Conservation (phyloP, 2,329 filamentous ascomycete species). For the Paracorniculantispora psalliotae region DNA sequence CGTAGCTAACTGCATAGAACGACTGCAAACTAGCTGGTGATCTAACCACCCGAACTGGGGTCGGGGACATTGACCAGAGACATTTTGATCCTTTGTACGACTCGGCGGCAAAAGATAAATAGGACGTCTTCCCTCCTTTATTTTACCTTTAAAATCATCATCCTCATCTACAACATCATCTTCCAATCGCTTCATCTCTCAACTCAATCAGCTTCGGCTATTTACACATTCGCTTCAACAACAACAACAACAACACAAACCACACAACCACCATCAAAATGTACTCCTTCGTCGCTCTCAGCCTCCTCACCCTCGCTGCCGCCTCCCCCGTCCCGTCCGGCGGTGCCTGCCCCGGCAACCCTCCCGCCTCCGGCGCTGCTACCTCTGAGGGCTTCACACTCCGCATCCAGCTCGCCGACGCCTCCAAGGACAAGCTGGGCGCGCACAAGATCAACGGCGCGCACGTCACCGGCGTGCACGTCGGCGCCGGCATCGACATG, state of each 20-base stretch:
- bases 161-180: neutral
- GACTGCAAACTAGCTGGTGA: neutral
- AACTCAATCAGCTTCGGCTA: neutral
- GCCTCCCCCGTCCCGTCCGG: neutral
- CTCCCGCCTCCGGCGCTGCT: too few species aligned
- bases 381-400: neutral
- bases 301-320: neutral
- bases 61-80: neutral
- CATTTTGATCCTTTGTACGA: neutral
- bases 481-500: neutral
- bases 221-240: neutral
- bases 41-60: neutral
- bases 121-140: neutral
- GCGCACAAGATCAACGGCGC: neutral
- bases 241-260: too few species aligned
- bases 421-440: neutral
- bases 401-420: neutral
- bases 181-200: neutral
- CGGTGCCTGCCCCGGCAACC: too few species aligned
- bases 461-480: neutral
- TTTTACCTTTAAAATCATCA: neutral
- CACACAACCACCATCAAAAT: neutral
- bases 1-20: neutral
- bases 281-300: neutral
- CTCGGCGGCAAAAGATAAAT: neutral